phyloP scores from a whole-genome alignment of 192 early-diverging fungal genomes.

The Coemansia sp. region DNA sequence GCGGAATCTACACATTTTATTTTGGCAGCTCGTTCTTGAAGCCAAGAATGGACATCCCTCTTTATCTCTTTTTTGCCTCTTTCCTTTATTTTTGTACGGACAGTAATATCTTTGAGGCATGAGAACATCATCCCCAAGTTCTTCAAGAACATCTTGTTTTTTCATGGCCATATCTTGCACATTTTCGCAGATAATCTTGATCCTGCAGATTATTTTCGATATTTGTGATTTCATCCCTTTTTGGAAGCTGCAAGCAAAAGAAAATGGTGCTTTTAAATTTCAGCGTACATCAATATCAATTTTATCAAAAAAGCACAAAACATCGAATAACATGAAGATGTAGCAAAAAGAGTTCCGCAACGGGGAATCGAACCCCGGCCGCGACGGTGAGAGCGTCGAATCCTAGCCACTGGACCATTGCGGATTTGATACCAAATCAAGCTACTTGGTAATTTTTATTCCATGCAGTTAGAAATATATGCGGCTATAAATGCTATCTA shows the following conservation, averaged over 20 bases:
- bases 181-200: not conserved
- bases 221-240: not conserved
- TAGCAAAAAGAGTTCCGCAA: slow-evolving; percentile 14
- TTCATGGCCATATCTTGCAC: not conserved
- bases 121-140: not conserved
- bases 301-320: not conserved
- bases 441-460: not conserved
- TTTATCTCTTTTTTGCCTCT: not conserved
- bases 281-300: too few relatives aligned
- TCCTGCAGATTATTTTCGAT: not conserved
- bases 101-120: not conserved
- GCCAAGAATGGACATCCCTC: not conserved
- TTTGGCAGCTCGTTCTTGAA: not conserved
- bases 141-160: not conserved
- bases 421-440: not conserved
- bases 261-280: too few relatives aligned
- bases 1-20: not conserved
- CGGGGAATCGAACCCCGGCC: slow-evolving; percentile 34
- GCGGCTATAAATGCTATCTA: not conserved
- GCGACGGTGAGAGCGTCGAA: slow-evolving; percentile 27
- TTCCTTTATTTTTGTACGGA: not conserved
- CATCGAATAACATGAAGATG: too few relatives aligned
- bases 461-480: not conserved
- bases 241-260: not conserved
- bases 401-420: slow-evolving; percentile 29